phyloP scores from a whole-genome alignment of 257 asterid species.

The Solanum rostratum region DNA sequence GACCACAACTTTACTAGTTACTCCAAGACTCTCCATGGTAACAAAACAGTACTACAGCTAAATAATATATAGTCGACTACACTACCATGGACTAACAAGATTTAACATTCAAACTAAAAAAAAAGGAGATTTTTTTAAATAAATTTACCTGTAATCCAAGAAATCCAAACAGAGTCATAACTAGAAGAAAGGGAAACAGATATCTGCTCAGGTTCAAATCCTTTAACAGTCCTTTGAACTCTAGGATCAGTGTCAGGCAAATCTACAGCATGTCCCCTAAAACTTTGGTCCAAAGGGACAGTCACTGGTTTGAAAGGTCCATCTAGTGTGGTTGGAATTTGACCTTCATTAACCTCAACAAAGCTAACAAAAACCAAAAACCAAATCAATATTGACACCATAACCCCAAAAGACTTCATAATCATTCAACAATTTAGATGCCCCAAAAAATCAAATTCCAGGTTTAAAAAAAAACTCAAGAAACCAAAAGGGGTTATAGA shows the following conservation, averaged over 20 bases:
- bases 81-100: neutral
- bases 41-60: neutral
- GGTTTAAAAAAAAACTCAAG: too few relatives aligned
- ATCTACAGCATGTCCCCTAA: conserved; percentile 72
- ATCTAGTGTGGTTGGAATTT: conserved; percentile 67
- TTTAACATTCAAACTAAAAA: neutral
- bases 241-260: conserved; percentile 79
- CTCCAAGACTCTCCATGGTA: too few relatives aligned
- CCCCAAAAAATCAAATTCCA: neutral
- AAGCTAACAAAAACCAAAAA: neutral
- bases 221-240: conserved; percentile 53
- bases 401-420: conserved; percentile 3
- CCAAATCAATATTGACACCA: neutral
- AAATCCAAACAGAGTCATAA: conserved; percentile 74
- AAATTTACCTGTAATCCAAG: conserved; percentile 80
- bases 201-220: conserved; percentile 81
- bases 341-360: conserved; percentile 12
- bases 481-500: neutral
- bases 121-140: too few relatives aligned
- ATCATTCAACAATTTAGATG: conserved; percentile 2
- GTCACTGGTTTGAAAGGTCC: conserved; percentile 88
- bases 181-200: conserved; percentile 69
- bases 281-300: conserved; percentile 50
- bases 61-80: too few relatives aligned
- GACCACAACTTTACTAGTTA: too few relatives aligned